Conservation (phyloP, 805 yeast genomes). For the Metschnikowia drakensbergensis region DNA sequence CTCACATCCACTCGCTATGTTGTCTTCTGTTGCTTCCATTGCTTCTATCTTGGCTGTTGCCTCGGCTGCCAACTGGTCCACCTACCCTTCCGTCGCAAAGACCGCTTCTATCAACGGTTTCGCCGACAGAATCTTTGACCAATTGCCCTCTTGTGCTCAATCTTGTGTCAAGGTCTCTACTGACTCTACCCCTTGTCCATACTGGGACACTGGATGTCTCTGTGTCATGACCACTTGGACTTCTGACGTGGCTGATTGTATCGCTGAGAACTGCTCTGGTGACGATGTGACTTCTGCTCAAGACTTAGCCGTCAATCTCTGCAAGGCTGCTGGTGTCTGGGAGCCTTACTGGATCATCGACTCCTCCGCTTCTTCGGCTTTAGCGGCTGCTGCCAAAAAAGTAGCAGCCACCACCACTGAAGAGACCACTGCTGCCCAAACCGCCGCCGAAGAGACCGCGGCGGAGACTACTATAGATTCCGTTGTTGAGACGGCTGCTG, state of each 20-base stretch:
- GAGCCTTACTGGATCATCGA: constrained; percentile 32
- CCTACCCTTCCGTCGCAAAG: constrained; percentile 34
- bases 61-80: constrained; percentile 20
- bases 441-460: constrained; percentile 5
- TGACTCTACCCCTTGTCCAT: constrained; percentile 40
- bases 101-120: constrained; percentile 43
- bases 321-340: constrained; percentile 34
- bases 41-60: constrained; percentile 19
- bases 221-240: constrained; percentile 39
- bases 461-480: background rate
- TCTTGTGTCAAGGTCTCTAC: constrained; percentile 31
- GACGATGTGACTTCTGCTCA: constrained; percentile 28
- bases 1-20: constrained; percentile 11
- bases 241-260: constrained; percentile 33
- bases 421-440: constrained; percentile 3
- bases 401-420: constrained; percentile 17
- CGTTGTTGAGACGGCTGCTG: background rate
- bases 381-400: constrained; percentile 23
- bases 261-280: constrained; percentile 25
- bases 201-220: constrained; percentile 46
- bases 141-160: constrained; percentile 37
- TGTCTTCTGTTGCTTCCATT: constrained; percentile 12
- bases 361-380: constrained; percentile 21
- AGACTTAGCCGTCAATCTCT: constrained; percentile 29
- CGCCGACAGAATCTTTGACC: constrained; percentile 33